Conservation (phyloP, 441 rosid genomes). For the Arabidopsis lyrata region DNA sequence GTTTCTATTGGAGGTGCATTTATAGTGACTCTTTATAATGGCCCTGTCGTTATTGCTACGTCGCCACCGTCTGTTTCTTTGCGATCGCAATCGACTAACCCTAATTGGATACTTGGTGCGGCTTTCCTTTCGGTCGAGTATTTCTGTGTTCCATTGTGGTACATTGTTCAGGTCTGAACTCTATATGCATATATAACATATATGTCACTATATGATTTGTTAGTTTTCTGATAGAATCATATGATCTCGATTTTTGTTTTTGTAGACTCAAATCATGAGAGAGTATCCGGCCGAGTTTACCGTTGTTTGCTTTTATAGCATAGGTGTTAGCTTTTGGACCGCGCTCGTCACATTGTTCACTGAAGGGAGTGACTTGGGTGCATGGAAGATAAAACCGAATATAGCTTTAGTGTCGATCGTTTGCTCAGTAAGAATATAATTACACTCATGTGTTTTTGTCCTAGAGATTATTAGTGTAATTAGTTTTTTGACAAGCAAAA, state of each 20-base stretch:
- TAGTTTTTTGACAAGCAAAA: not conserved
- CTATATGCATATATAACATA: not conserved
- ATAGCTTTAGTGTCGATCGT: constrained; percentile 58
- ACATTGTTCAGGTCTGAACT: constrained; percentile 68
- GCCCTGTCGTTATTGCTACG: constrained; percentile 49
- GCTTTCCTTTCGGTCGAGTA: constrained; percentile 66
- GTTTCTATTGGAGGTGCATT: constrained; percentile 69
- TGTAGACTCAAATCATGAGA: constrained; percentile 71
- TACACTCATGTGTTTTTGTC: not conserved
- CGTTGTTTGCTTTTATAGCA: constrained; percentile 65
- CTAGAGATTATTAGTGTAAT: not conserved
- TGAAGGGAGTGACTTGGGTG: constrained; percentile 48
- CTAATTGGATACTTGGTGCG: constrained; percentile 70
- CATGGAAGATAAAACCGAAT: constrained; percentile 58
- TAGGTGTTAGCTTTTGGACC: constrained; percentile 62
- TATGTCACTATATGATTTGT: not conserved
- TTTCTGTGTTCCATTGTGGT: constrained; percentile 67
- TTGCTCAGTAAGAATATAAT: constrained; percentile 61
- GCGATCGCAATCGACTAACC: constrained; percentile 38
- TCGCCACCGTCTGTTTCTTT: constrained; percentile 42
- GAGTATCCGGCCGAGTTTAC: constrained; percentile 73
- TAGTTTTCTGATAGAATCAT: not conserved
- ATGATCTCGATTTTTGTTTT: not conserved
- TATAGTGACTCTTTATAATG: constrained; percentile 57
- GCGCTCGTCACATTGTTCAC: constrained; percentile 53